Evolutionary conservation across 73 alveolate species (phyloP), one percentile per base, ranked within the genome.

Genomic region (Tetrahymena borealis): DNA sequence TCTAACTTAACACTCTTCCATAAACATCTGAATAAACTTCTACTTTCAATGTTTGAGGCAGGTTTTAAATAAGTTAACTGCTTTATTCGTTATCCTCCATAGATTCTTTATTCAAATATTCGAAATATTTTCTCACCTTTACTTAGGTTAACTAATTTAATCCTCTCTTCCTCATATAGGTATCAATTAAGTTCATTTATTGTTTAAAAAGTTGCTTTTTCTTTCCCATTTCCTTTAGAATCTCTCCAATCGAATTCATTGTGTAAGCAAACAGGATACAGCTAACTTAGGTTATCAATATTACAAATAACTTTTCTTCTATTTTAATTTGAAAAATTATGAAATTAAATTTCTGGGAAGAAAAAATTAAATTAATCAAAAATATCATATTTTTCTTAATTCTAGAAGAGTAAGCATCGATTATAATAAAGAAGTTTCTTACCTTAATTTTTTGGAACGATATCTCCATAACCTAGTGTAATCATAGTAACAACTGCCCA

Each of bases 401-500:
- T 41, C 20, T 60, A 2, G n/a, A 24, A 24, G 85, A 1, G n/a
- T 24, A 18, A 60, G 9, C 10, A 24, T 15, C 28, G 35, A 60
- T 10, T 24, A 60, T 24, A 24, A 24, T 60, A 24, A 32, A 3
- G 28, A 60, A 15, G 18, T 60, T 20, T 60, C 6, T 60, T 60
- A 60, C 85, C 20, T 60, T 60, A 60, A n/a, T 60, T 60, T 60
- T 60, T 60, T 1, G 85, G 85, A 60, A 60, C 85, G 28, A 60
- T 60, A 60, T 60, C 85, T 60, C 85, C 85, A 60, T 60, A 60
- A 24, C 85, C 85, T 7, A 93, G 85, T 6, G 95, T 93, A 40
- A 93, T 40, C 40, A 92, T 93, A 38, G 95, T 93, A 9, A 93
- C 91, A 18, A 93, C 95, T 15, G 93, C 91, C 95, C 95, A 93